Conservation (phyloP, 2,329 filamentous ascomycete genomes). For the Aspergillus niger region DNA sequence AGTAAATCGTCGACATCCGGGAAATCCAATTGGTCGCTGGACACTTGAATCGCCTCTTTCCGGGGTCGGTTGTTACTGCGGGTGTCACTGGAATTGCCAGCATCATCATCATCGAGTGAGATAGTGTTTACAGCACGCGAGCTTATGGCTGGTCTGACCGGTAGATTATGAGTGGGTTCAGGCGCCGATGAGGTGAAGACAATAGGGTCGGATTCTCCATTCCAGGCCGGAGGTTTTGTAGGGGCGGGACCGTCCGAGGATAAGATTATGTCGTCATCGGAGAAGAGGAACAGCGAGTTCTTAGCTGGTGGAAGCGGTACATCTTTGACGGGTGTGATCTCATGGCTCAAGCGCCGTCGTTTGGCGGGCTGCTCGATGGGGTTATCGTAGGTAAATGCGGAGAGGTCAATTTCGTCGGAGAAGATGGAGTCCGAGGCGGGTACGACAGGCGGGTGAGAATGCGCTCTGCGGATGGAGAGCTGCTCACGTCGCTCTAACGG, state of each 20-base stretch:
- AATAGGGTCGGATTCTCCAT: conserved; percentile 44
- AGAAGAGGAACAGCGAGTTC: conserved; percentile 28
- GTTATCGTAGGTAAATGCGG: conserved; percentile 30
- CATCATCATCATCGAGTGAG: conserved; percentile 30
- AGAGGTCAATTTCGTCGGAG: conserved; percentile 33
- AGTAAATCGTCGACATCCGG: conserved; percentile 32
- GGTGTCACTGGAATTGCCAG: background rate
- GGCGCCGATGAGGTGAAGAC: conserved; percentile 46
- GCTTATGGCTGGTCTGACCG: conserved; percentile 3
- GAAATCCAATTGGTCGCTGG: conserved; percentile 33
- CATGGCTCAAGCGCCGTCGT: conserved; percentile 33
- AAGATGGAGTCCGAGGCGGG: conserved; percentile 18
- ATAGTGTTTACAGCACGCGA: conserved; percentile 29
- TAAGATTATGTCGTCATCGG: conserved; percentile 32
- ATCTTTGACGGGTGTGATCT: conserved; percentile 14
- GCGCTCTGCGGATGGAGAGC: conserved; percentile 16
- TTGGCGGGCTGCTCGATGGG: conserved; percentile 33
- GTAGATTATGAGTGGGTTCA: conserved; percentile 19
- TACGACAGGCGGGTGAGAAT: conserved; percentile 14
- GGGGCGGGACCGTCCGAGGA: conserved; percentile 13
- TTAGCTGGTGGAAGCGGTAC: background rate
- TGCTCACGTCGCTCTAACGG: conserved; percentile 20
- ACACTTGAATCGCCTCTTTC: conserved; percentile 35
- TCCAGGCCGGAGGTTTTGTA: conserved; percentile 16
- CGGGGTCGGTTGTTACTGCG: background rate